A percentile compares a stretch with the other conserved stretches of the same genome.
Conservation (phyloP, 148 eudicot genomes). For the Heliosperma pusillum region DNA sequence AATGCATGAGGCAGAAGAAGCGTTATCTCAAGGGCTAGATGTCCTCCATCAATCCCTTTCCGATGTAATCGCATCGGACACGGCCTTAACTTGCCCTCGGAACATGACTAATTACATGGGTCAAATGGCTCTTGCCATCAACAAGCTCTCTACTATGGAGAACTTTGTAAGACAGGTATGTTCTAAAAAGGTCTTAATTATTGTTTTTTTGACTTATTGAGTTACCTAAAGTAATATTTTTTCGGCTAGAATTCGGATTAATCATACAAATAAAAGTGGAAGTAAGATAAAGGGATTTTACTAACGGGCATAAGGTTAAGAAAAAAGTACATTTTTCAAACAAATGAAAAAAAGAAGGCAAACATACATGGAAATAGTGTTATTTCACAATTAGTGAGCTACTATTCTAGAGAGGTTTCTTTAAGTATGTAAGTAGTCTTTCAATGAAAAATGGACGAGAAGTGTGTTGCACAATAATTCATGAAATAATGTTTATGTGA, state of each 20-base stretch:
- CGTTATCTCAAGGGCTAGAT: slow-evolving; percentile 70
- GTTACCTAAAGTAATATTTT: no score
- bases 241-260: no score
- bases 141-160: slow-evolving; percentile 77
- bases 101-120: slow-evolving; percentile 80
- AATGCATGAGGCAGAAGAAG: slow-evolving; percentile 80
- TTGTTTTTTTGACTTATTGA: no score
- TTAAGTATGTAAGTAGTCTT: neutral
- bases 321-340: neutral
- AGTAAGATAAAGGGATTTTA: no score
- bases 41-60: slow-evolving; percentile 62
- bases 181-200: neutral
- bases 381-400: neutral
- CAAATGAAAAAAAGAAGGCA: neutral
- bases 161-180: slow-evolving; percentile 81
- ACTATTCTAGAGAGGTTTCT: neutral
- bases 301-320: no score
- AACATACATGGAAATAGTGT: neutral
- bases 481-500: neutral
- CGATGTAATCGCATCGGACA: slow-evolving; percentile 57
- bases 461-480: slow-evolving; percentile 5
- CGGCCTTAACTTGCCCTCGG: slow-evolving; percentile 46
- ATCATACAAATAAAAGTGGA: no score
- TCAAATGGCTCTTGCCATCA: slow-evolving; percentile 88
- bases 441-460: neutral